Percentiles rank a stretch among this genome's conserved stretches.
Conservation (phyloP, 176 grass and related monocot species). For the Bolboschoenus planiculmis region DNA sequence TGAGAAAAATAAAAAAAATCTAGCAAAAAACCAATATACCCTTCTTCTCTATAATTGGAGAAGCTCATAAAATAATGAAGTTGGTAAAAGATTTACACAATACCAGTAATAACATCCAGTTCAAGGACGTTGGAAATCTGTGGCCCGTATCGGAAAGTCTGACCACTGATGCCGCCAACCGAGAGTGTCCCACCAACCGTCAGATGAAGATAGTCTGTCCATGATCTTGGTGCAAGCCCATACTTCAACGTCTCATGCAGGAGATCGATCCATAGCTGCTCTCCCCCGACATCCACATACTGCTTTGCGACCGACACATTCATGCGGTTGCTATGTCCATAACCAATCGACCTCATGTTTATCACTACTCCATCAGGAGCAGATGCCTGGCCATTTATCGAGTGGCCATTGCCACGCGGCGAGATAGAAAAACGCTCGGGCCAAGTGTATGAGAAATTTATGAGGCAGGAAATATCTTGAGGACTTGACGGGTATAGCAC, state of each 20-base stretch:
- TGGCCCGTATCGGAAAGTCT: slow-evolving; percentile 62
- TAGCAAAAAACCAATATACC: background rate
- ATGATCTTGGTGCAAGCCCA: slow-evolving; percentile 57
- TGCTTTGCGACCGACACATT: slow-evolving; percentile 35
- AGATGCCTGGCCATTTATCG: slow-evolving; percentile 58
- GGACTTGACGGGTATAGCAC: slow-evolving; percentile 47
- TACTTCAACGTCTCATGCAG: slow-evolving; percentile 37
- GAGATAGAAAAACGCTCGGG: slow-evolving; percentile 34
- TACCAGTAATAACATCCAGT: slow-evolving; percentile 94
- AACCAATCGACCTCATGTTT: slow-evolving; percentile 48
- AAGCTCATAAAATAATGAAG: background rate
- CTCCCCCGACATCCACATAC: slow-evolving; percentile 85
- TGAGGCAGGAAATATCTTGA: slow-evolving; percentile 42
- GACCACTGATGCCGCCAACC: slow-evolving; percentile 82
- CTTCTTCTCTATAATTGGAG: background rate
- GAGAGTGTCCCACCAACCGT: slow-evolving; percentile 94
- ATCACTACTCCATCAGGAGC: slow-evolving; percentile 52
- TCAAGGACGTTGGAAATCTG: slow-evolving; percentile 79
- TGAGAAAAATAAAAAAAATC: background rate
- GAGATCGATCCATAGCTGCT: slow-evolving; percentile 84
- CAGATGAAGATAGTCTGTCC: slow-evolving; percentile 85
- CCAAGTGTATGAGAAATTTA: slow-evolving; percentile 29
- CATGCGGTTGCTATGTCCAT: slow-evolving; percentile 30
- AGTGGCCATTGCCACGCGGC: slow-evolving; percentile 76
- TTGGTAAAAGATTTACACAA: background rate